Percentiles rank a stretch among this genome's conserved stretches.
Conservation (phyloP, 768 basidiomycete genomes). For the Lentinula edodes region DNA sequence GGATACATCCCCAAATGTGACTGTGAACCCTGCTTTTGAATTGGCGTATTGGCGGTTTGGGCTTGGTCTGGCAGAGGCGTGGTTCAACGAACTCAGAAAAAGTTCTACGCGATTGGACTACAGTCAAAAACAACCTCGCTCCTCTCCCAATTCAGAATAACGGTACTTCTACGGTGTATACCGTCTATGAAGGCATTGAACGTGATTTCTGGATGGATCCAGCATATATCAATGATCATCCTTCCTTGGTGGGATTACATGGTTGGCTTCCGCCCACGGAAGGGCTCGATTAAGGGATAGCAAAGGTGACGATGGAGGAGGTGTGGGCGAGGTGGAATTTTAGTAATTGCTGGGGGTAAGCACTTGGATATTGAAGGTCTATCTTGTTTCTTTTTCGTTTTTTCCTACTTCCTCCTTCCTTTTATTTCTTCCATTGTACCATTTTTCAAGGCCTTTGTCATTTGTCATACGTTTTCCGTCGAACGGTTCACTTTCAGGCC, state of each 20-base stretch:
- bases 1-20: slow-evolving; percentile 49
- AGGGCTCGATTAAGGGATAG: slow-evolving; percentile 39
- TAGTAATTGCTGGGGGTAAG: slow-evolving; percentile 49
- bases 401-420: no score
- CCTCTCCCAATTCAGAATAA: slow-evolving; percentile 40
- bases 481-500: no score
- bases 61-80: slow-evolving; percentile 40
- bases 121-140: slow-evolving; percentile 42
- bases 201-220: slow-evolving; percentile 47
- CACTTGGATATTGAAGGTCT: not conserved
- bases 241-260: slow-evolving; percentile 47
- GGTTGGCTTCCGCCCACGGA: slow-evolving; percentile 53
- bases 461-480: no score
- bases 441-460: no score
- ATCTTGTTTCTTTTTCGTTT: no score
- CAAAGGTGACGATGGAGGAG: slow-evolving; percentile 45
- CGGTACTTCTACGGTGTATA: slow-evolving; percentile 32
- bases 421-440: no score
- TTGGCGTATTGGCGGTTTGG: slow-evolving; percentile 54
- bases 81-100: slow-evolving; percentile 38
- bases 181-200: slow-evolving; percentile 51
- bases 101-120: slow-evolving; percentile 36
- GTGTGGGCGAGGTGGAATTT: slow-evolving; percentile 52
- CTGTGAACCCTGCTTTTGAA: slow-evolving; percentile 53
- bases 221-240: slow-evolving; percentile 51